A percentile compares a stretch with the other conserved stretches of the same genome.
Evolutionary conservation across 306 rosid genomes (phyloP).

Genomic region (Carpinus fangiana): DNA sequence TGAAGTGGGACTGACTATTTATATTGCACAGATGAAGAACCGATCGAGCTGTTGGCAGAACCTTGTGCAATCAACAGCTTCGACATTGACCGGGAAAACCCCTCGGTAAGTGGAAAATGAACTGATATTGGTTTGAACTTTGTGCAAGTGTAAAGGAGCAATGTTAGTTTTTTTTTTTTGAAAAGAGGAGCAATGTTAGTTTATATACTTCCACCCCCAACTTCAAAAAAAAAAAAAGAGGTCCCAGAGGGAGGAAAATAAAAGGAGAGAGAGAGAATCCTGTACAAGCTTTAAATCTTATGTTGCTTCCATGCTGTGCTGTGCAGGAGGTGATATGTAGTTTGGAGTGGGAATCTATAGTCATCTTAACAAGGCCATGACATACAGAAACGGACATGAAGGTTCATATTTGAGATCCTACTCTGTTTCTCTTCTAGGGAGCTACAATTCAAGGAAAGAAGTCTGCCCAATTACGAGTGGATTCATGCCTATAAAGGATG

Average conservation of each 20-base stretch:
- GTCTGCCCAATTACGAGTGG: not conserved
- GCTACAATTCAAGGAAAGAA: slow-evolving; percentile 12
- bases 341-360: slow-evolving; percentile 94
- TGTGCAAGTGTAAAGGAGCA: not conserved
- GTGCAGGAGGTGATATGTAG: slow-evolving; percentile 83
- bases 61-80: slow-evolving; percentile 94
- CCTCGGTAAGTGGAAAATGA: slow-evolving; percentile 62
- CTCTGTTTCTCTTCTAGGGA: slow-evolving; percentile 9
- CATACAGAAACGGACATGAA: slow-evolving; percentile 14
- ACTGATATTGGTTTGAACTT: slow-evolving; percentile 11
- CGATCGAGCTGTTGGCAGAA: slow-evolving; percentile 78
- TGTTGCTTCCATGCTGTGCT: slow-evolving; percentile 28
- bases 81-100: slow-evolving; percentile 77
- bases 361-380: slow-evolving; percentile 64
- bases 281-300: not conserved
- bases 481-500: not conserved
- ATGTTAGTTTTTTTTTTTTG: too few species aligned
- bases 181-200: not conserved
- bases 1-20: slow-evolving; percentile 11
- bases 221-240: too few species aligned
- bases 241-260: too few species aligned
- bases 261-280: not conserved
- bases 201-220: not conserved
- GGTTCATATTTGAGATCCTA: slow-evolving; percentile 19
- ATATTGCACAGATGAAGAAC: slow-evolving; percentile 60